phyloP scores from a whole-genome alignment of 2,329 filamentous ascomycete genomes.

The Bimuria novae-zelandiae region DNA sequence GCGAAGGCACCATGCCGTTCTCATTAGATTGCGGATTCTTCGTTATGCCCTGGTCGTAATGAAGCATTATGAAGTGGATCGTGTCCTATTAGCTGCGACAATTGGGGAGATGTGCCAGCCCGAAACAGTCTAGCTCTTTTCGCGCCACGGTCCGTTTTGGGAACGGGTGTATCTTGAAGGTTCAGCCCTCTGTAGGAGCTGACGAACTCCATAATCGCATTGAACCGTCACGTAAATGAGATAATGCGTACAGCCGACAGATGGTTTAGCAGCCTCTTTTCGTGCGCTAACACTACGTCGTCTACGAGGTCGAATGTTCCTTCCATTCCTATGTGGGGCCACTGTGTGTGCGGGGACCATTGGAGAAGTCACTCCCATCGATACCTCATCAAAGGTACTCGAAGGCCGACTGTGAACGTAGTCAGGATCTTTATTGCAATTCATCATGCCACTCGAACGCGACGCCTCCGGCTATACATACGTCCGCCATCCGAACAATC shows the following conservation, averaged over 20 bases:
- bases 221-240: too few species aligned
- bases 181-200: too few species aligned
- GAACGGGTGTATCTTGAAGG: constrained; percentile 2
- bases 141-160: constrained; percentile 1
- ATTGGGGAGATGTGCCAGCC: background rate
- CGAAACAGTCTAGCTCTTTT: background rate
- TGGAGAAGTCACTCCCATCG: background rate
- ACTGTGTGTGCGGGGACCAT: background rate
- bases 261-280: too few species aligned
- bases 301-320: too few species aligned
- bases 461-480: constrained; percentile 30
- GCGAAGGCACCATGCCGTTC: too few species aligned
- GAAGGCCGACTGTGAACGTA: background rate
- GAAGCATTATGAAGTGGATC: background rate
- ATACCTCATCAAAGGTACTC: too few species aligned
- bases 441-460: constrained; percentile 26
- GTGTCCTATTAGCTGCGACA: background rate
- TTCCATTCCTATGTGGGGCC: background rate
- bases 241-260: too few species aligned
- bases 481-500: constrained; percentile 35
- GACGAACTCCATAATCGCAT: too few species aligned
- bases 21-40: too few species aligned
- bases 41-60: too few species aligned
- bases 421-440: background rate
- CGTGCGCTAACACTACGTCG: too few species aligned